Percentiles rank a stretch among this genome's conserved stretches.
Evolutionary conservation across 2,329 filamentous ascomycete species (phyloP).

Genomic region (Tolypocladium endophyticum): DNA sequence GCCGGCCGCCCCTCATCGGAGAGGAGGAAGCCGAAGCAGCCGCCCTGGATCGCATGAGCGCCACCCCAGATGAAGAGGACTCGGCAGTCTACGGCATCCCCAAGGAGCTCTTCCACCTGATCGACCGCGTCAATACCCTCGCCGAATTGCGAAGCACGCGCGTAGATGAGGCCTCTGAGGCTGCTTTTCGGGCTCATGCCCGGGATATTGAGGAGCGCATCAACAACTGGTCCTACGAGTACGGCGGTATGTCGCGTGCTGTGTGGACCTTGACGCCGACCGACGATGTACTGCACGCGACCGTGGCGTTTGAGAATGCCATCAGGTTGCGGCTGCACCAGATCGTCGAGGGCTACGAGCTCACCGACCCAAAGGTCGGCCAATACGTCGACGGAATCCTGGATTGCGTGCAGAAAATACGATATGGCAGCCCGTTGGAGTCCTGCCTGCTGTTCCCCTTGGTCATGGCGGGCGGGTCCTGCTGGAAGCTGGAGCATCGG

Average conservation of each 20-base stretch:
- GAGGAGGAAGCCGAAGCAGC: conserved; percentile 17
- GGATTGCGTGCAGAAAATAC: conserved; percentile 24
- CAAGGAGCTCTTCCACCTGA: conserved; percentile 22
- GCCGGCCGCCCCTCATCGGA: conserved; percentile 21
- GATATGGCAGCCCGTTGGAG: conserved; percentile 29
- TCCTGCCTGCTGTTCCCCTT: conserved; percentile 29
- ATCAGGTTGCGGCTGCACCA: conserved; percentile 30
- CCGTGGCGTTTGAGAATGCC: conserved; percentile 28
- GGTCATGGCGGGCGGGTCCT: conserved; percentile 29
- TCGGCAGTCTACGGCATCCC: conserved; percentile 24
- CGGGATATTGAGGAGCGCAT: conserved; percentile 22
- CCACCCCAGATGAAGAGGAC: conserved; percentile 18
- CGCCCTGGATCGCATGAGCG: conserved; percentile 15
- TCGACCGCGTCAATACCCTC: conserved; percentile 20
- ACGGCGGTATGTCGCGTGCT: conserved; percentile 15
- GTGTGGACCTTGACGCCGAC: conserved; percentile 9
- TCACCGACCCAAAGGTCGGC: conserved; percentile 21
- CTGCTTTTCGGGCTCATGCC: conserved; percentile 17
- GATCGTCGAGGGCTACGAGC: conserved; percentile 29
- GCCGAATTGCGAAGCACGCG: conserved; percentile 20
- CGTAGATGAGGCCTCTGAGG: conserved; percentile 18
- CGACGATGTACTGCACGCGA: conserved; percentile 22
- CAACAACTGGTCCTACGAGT: conserved; percentile 24
- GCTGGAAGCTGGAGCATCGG: conserved; percentile 23
- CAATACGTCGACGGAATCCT: conserved; percentile 22